Base-by-base conservation (phyloP, 176 grass and related monocot species). In the Raddia guianensis region DNA sequence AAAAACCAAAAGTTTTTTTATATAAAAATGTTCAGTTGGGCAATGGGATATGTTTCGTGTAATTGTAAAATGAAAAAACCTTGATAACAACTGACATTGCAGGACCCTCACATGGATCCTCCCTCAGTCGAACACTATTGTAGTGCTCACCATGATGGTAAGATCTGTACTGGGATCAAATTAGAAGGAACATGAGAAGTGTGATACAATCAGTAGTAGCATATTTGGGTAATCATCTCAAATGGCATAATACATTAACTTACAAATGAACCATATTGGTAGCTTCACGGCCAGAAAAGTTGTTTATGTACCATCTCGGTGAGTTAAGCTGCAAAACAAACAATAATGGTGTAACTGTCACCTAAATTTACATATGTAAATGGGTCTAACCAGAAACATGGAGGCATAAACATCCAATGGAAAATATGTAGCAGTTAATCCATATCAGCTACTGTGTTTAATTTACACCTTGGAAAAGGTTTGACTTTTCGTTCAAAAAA, bases 131-230 rank as follows among this genome's bases (percentile, higher is more conserved):
- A 76, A 98, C 90, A 58, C 95, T 98, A 42, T 93, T 93, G 76
- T 98, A 98, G 68, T 98, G 95, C 70, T 98, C 95, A 33, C 90
- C 88, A 67, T 94, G 72, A 85, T 98, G 92, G 83, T 94, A 98
- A 12, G 85, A 98, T 80, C 92, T 98, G 40, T 19, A 78, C 47
- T 83, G 57, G 67, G 49, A 81, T 74, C 48, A 64, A 67, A 86
- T n/a, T 54, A 49, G 15, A 60, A 33, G 47, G 13, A 49, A n/a
- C 3, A 34, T 61, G 55, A 75, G 32, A 75, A 61, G 50, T 57
- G 50, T 83, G 75, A 2, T 68, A 53, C 75, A 9, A 74, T 46
- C 53, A 54, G 5, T 74, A 63, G 0, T 54, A 60, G 74, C 32
- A 73, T 37, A 15, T 3, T 45, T 27, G 27, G 27, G 27, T 0